A percentile compares a stretch with the other conserved stretches of the same genome.
Conservation (phyloP, 2,329 filamentous ascomycete species). For the Talaromyces sp. region DNA sequence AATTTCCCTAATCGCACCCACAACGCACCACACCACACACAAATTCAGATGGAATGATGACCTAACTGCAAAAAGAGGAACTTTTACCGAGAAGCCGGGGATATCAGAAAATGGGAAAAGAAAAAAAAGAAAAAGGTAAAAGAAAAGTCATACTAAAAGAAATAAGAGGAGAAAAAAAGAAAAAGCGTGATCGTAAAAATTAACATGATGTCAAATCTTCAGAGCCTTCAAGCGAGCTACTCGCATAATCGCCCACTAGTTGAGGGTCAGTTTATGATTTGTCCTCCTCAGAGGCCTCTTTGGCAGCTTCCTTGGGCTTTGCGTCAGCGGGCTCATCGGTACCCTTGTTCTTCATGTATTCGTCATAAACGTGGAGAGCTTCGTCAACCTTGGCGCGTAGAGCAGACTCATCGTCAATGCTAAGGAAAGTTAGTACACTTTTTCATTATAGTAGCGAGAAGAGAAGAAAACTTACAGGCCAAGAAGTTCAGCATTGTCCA, state of each 20-base stretch:
- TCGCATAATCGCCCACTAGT: slow-evolving; percentile 18
- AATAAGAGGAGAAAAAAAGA: slow-evolving; percentile 14
- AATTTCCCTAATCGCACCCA: slow-evolving; percentile 10
- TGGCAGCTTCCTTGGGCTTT: slow-evolving; percentile 44
- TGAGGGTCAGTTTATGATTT: slow-evolving; percentile 33
- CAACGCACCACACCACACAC: slow-evolving; percentile 3
- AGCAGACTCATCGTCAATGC: slow-evolving; percentile 83
- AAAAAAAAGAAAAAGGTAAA: slow-evolving; percentile 24
- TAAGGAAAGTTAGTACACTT: slow-evolving; percentile 39
- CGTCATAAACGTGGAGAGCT: slow-evolving; percentile 94
- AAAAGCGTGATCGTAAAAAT: slow-evolving; percentile 19
- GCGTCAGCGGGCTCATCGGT: slow-evolving; percentile 41
- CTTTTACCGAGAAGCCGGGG: slow-evolving; percentile 39
- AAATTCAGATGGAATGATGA: slow-evolving; percentile 6
- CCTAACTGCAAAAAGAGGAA: slow-evolving; percentile 30
- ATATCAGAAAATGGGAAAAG: slow-evolving; percentile 39
- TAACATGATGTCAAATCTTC: slow-evolving; percentile 17
- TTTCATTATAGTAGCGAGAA: background rate
- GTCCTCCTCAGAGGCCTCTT: slow-evolving; percentile 44
- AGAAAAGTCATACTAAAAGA: slow-evolving; percentile 26
- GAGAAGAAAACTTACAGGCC: slow-evolving; percentile 71
- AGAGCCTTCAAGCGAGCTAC: background rate
- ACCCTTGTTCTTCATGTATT: slow-evolving; percentile 89
- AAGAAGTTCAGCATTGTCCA: slow-evolving; percentile 94
- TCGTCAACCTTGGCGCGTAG: slow-evolving; percentile 96